These are phyloP conservation scores for Naegleria gruberi DNA, from an alignment of 208 protist species.

Conservation along the genomic window DNA sequence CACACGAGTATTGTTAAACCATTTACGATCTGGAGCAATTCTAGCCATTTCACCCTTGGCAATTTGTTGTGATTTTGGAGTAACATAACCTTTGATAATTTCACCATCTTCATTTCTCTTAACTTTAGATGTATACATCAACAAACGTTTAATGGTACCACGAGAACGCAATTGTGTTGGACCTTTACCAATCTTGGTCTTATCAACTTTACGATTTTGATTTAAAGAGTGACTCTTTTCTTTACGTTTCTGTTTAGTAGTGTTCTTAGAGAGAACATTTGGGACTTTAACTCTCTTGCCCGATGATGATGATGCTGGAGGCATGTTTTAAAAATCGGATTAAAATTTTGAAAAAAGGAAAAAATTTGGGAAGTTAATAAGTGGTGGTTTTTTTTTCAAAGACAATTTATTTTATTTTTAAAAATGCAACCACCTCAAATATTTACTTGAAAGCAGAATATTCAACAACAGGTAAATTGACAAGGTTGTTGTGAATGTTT, in stretches of 20 bases:
- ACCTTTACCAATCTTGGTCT: neutral
- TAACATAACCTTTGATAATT: slow-evolving; percentile 74
- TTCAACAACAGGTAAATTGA: no score
- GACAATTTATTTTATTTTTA: no score
- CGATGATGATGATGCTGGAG: neutral
- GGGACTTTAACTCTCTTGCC: neutral
- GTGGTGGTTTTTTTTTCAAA: neutral
- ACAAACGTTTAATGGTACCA: slow-evolving; percentile 67
- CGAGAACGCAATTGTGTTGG: slow-evolving; percentile 52
- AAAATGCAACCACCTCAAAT: neutral
- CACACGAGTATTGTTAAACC: slow-evolving; percentile 94
- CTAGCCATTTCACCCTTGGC: slow-evolving; percentile 71
- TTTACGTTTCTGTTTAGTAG: neutral
- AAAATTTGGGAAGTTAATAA: no score
- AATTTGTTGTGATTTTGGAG: slow-evolving; percentile 66
- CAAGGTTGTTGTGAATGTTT: no score
- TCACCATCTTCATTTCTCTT: slow-evolving; percentile 76
- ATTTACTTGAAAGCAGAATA: neutral
- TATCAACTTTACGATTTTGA: neutral
- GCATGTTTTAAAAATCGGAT: neutral
- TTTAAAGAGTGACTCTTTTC: neutral
- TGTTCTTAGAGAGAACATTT: neutral
- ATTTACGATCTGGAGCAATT: slow-evolving; percentile 85
- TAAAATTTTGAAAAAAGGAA: neutral
- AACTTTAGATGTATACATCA: slow-evolving; percentile 76